A percentile compares a stretch with the other conserved stretches of the same genome.
These are phyloP conservation scores for Suhomyces kunorum DNA, from an alignment of 1,139 yeast genomes.

Conservation along the genomic window DNA sequence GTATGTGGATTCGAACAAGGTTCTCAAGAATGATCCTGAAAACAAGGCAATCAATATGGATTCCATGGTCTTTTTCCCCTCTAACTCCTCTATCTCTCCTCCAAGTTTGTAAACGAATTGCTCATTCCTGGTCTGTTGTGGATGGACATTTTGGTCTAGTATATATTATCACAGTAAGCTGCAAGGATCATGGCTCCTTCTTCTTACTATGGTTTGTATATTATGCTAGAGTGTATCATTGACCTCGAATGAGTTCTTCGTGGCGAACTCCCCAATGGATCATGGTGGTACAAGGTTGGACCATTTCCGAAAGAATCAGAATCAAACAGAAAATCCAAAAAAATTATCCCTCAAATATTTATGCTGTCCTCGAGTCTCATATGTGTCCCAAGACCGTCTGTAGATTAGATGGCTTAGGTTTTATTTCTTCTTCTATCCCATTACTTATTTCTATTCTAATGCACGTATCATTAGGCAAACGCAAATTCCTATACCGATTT, in stretches of 20 bases:
- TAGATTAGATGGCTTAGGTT: slow-evolving; percentile 3
- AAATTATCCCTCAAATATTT: background rate
- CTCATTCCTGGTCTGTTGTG: slow-evolving; percentile 12
- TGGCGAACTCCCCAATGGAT: slow-evolving; percentile 4
- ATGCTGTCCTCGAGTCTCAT: slow-evolving; percentile 1
- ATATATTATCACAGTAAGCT: slow-evolving; percentile 22
- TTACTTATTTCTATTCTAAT: background rate
- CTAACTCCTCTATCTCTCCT: slow-evolving; percentile 8
- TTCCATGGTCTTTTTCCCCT: slow-evolving; percentile 34
- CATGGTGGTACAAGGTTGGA: slow-evolving; percentile 3
- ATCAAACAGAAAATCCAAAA: background rate
- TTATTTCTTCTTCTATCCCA: background rate
- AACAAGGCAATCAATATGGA: slow-evolving; percentile 38
- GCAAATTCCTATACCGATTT: no score
- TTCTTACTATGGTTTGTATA: slow-evolving; percentile 23
- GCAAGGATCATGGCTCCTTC: slow-evolving; percentile 20
- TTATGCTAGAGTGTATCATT: slow-evolving; percentile 22
- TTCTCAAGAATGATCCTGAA: slow-evolving; percentile 23
- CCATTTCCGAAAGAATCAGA: background rate
- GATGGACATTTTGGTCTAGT: slow-evolving; percentile 23
- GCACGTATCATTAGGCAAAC: slow-evolving; percentile 1
- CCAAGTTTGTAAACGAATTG: slow-evolving; percentile 9
- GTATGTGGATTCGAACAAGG: slow-evolving; percentile 23
- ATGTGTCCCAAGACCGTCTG: background rate
- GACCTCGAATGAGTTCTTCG: slow-evolving; percentile 12